phyloP scores from a whole-genome alignment of 2,329 filamentous ascomycete species.

The Trichophyton benhamiae region DNA sequence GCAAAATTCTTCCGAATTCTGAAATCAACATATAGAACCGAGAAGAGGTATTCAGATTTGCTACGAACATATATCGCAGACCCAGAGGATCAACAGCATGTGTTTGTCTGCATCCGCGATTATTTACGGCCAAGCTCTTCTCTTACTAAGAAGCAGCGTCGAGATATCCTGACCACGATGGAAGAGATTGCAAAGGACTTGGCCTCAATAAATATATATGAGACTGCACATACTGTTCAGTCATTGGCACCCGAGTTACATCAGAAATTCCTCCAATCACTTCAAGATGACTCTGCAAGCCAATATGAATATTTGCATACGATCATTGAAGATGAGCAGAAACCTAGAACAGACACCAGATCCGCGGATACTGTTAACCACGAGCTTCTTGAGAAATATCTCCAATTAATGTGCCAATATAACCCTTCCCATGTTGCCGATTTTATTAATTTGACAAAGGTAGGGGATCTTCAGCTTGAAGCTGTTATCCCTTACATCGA shows the following conservation, averaged over 20 bases:
- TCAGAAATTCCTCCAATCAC: slow-evolving; percentile 48
- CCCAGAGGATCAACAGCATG: slow-evolving; percentile 55
- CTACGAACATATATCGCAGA: slow-evolving; percentile 78
- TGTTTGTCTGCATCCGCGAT: slow-evolving; percentile 69
- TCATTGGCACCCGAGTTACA: slow-evolving; percentile 46
- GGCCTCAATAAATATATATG: slow-evolving; percentile 52
- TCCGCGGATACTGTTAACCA: slow-evolving; percentile 33
- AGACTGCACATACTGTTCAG: slow-evolving; percentile 54
- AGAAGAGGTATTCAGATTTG: slow-evolving; percentile 67
- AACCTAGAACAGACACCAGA: slow-evolving; percentile 23
- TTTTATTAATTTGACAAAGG: slow-evolving; percentile 65
- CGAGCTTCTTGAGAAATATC: slow-evolving; percentile 67
- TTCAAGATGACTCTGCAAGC: slow-evolving; percentile 48
- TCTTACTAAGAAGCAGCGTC: slow-evolving; percentile 56
- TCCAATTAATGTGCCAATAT: slow-evolving; percentile 82
- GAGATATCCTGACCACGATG: slow-evolving; percentile 58
- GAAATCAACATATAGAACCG: slow-evolving; percentile 72
- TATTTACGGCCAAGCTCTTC: slow-evolving; percentile 55
- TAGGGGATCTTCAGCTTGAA: slow-evolving; percentile 66
- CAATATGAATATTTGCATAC: slow-evolving; percentile 68
- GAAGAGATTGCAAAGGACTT: slow-evolving; percentile 53
- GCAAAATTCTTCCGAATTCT: slow-evolving; percentile 84
- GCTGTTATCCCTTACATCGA: slow-evolving; percentile 78
- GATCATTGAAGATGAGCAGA: slow-evolving; percentile 53
- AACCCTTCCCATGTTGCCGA: slow-evolving; percentile 71